Evolutionary conservation across 2,329 filamentous ascomycete genomes (phyloP).

Genomic region (Aspergillus fischeri): DNA sequence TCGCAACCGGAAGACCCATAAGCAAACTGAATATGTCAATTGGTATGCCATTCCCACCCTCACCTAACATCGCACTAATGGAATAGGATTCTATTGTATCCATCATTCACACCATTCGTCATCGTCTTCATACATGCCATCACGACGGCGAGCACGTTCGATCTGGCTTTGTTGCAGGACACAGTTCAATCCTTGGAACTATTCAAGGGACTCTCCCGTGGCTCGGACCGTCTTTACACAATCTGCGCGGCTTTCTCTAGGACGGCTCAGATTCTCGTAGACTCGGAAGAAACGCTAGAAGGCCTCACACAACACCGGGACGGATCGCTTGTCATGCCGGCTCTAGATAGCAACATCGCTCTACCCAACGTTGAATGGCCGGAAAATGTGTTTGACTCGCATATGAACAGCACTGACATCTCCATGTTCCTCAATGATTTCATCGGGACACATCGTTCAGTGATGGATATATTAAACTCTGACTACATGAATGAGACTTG

Average conservation of each 20-base stretch:
- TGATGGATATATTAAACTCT: constrained; percentile 22
- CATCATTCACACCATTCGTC: constrained; percentile 24
- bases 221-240: constrained; percentile 16
- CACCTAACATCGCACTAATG: not conserved
- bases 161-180: constrained; percentile 21
- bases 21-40: constrained; percentile 26
- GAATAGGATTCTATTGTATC: constrained; percentile 21
- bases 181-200: constrained; percentile 18
- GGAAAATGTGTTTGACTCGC: constrained; percentile 17
- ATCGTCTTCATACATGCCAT: constrained; percentile 28
- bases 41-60: constrained; percentile 9
- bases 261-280: constrained; percentile 20
- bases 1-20: constrained; percentile 20
- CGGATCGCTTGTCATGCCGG: constrained; percentile 19
- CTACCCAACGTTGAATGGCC: constrained; percentile 22
- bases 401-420: constrained; percentile 21
- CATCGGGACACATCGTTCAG: constrained; percentile 21
- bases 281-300: constrained; percentile 18
- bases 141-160: constrained; percentile 17
- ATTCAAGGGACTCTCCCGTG: constrained; percentile 18
- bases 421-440: constrained; percentile 27
- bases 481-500: constrained; percentile 11
- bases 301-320: constrained; percentile 21
- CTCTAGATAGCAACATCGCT: constrained; percentile 17
- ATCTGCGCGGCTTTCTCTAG: constrained; percentile 22